A percentile compares a stretch with the other conserved stretches of the same genome.
Evolutionary conservation across 805 yeast genomes (phyloP).

Genomic region (Saccharomycopsis sp.): DNA sequence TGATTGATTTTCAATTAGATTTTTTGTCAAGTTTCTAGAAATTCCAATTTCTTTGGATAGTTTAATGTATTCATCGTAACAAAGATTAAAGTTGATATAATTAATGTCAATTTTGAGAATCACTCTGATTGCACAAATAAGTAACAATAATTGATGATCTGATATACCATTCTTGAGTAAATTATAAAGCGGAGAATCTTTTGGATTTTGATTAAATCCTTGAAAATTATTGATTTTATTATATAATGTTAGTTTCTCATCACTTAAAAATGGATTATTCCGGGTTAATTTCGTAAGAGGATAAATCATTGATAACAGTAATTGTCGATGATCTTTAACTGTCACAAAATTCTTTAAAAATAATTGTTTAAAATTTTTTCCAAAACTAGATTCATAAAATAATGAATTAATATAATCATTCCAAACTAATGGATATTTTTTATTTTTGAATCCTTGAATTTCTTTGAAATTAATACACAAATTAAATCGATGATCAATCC

Average conservation of each 20-base stretch:
- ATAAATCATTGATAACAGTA: conserved; percentile 25
- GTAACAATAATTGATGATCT: conserved; percentile 57
- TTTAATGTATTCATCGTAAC: conserved; percentile 60
- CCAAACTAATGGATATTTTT: conserved; percentile 17
- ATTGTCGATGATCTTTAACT: conserved; percentile 27
- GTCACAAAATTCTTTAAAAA: conserved; percentile 24
- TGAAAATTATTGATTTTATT: conserved; percentile 19
- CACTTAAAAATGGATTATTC: conserved; percentile 21
- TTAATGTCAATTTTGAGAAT: conserved; percentile 45
- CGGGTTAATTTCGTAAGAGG: conserved; percentile 23
- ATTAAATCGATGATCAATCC: conserved; percentile 16
- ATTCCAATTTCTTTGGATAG: conserved; percentile 21
- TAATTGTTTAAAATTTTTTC: conserved; percentile 16
- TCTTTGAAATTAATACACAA: conserved; percentile 15
- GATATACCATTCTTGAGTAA: conserved; percentile 35
- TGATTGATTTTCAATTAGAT: neutral
- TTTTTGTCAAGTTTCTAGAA: neutral
- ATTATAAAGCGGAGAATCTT: conserved; percentile 9
- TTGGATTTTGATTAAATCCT: conserved; percentile 21
- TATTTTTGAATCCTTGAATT: conserved; percentile 15
- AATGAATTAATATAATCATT: conserved; percentile 17
- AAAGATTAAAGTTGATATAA: conserved; percentile 65
- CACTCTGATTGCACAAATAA: conserved; percentile 69
- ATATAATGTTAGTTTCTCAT: conserved; percentile 12
- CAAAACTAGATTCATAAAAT: conserved; percentile 9